Conservation (phyloP, 148 eudicot genomes). For the Beta vulgaris region DNA sequence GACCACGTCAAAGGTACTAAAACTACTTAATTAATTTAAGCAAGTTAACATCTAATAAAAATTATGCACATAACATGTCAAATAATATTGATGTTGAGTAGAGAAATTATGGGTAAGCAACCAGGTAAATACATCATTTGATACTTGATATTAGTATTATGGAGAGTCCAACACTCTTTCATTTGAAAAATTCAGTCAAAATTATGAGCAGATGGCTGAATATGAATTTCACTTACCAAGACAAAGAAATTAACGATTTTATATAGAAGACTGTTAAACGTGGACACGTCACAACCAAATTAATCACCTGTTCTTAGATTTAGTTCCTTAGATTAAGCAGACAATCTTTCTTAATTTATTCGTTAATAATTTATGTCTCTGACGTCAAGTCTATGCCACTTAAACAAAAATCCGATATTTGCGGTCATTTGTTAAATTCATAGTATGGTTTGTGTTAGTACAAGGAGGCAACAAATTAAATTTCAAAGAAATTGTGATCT, state of each 20-base stretch:
- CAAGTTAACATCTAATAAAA: neutral
- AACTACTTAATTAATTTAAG: neutral
- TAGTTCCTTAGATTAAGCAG: neutral
- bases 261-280: neutral
- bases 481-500: too few species aligned
- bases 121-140: slow-evolving; percentile 2
- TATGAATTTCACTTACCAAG: neutral
- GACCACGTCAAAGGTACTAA: slow-evolving; percentile 21
- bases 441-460: too few species aligned
- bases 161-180: slow-evolving; percentile 20
- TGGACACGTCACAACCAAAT: neutral
- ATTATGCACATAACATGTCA: neutral
- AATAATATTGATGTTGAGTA: neutral
- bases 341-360: neutral
- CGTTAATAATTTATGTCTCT: neutral
- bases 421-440: neutral
- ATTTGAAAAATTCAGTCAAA: slow-evolving; percentile 21
- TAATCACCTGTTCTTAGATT: neutral
- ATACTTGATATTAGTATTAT: neutral
- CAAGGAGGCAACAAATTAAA: too few species aligned
- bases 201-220: neutral
- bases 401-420: neutral
- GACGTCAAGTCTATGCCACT: neutral
- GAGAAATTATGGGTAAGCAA: slow-evolving; percentile 9
- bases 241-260: neutral